Evolutionary conservation across 441 rosid genomes (phyloP), one percentile per base, ranked within the genome.

Genomic region (Aquilaria agallochum): DNA sequence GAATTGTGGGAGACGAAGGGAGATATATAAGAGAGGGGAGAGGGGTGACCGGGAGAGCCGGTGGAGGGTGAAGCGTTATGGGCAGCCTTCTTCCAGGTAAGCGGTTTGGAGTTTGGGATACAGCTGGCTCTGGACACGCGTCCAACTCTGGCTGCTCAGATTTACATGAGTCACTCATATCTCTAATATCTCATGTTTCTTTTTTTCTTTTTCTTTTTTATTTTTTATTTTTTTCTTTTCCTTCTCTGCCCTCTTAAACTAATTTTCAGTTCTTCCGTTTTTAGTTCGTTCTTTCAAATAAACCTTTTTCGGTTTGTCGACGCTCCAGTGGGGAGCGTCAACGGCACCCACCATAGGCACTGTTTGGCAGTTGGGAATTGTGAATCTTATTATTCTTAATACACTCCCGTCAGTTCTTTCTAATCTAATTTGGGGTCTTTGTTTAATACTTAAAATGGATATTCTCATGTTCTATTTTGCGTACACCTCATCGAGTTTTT

Each of bases 41-140:
- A 51, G 40, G 47, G 79, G 80, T 49, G 64, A 84, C 92, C 69
- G 88, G 86, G 34, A 68, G 61, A 70, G 71, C 62, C 78, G 83
- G 89, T 84, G 62, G 59, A 20, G 31, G 30, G 59, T 31, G n/a
- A 36, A 46, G 5, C 69, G 77, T 77, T 61, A 76, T 70, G 80
- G 84, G 79, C 71, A 78, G 77, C 79, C 73, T 71, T 76, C 69
- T 75, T 78, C 74, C 73, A 79, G 87, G 93, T 67, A 83, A 70
- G 78, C 89, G 83, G 89, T 78, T 82, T 79, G 74, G 58, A 70
- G 51, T 58, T 79, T 77, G 94, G 83, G 93, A 85, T 76, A 87
- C 98, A 93, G 97, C 96, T 93, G 94, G 79, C 54, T 0, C 44
- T 7, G 68, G 81, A 88, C 96, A 90, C 98, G 97, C 82, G 98